Evolutionary conservation across 2,329 filamentous ascomycete species (phyloP), one percentile per base, ranked within the genome.

Genomic region (Fusarium devonianum): DNA sequence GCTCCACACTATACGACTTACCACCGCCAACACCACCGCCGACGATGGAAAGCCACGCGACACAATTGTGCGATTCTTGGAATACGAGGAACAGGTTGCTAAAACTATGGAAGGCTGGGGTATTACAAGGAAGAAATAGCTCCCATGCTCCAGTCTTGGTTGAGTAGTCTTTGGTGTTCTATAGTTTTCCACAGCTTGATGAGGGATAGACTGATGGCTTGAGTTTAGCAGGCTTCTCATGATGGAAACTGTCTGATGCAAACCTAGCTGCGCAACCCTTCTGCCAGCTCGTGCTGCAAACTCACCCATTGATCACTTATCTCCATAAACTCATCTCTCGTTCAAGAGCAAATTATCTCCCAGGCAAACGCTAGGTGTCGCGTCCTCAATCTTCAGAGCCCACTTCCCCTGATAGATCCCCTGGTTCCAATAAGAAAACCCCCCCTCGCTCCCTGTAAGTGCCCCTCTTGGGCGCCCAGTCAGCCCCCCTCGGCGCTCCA

Each of bases 401-500:
- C 55, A 58, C 55, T 56, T 56, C 55, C 45, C 55, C 50, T 56
- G 33, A 49, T 53, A 58, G 38, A 45, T 58, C 53, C 44, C 42
- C 41, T 40, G 43, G 33, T 42, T 8, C 28, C 49, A 42, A 28
- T 23, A 16, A 21, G 36, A 25, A 45, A 29, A 17, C 21, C 21
- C 35, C 19, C 34, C 13, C 4, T 13, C 14, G 13, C 35, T 38
- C 35, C 14, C 35, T 38, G 35, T 38, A 18, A 13, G 26, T 11
- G 6, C 37, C 38, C 38, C 26, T 23, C 41, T 22, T 25, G 42
- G 40, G 54, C 32, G 39, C 43, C 22, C 43, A 47, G 29, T 22
- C 36, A 32, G 32, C 28, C 17, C 14, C 32, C n/a, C 19, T 30
- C 26, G 29, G 25, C 41, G 28, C 39, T 42, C 49, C 32, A 38